phyloP scores from a whole-genome alignment of 2,329 filamentous ascomycete species.

The Trichoderma sp. region DNA sequence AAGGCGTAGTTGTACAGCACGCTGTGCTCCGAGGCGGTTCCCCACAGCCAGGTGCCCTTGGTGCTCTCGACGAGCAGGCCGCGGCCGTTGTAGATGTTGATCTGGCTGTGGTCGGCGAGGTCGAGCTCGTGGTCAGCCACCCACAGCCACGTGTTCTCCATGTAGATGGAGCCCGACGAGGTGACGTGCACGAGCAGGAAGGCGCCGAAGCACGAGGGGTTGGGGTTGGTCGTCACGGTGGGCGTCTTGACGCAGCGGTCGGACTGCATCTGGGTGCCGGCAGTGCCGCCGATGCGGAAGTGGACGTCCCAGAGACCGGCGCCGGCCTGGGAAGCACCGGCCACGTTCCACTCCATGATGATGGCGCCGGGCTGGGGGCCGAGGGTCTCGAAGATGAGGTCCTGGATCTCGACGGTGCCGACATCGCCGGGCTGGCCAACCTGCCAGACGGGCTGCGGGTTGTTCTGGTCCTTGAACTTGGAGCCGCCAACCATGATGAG shows the following conservation, averaged over 20 bases:
- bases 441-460: conserved; percentile 83
- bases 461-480: conserved; percentile 71
- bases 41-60: conserved; percentile 79
- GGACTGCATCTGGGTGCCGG: conserved; percentile 80
- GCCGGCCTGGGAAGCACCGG: conserved; percentile 65
- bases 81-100: conserved; percentile 86
- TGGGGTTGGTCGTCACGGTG: conserved; percentile 59
- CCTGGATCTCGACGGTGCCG: conserved; percentile 83
- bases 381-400: conserved; percentile 81
- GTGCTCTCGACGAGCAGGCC: conserved; percentile 77
- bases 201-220: conserved; percentile 70
- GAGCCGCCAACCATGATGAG: conserved; percentile 81
- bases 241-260: conserved; percentile 79
- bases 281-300: conserved; percentile 84
- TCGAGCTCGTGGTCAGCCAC: conserved; percentile 90
- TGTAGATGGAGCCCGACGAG: conserved; percentile 66
- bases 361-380: conserved; percentile 86
- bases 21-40: conserved; percentile 68
- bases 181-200: conserved; percentile 72
- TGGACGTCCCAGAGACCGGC: conserved; percentile 95
- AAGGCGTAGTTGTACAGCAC: conserved; percentile 85
- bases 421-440: conserved; percentile 76
- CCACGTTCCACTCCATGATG: conserved; percentile 89
- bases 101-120: conserved; percentile 69
- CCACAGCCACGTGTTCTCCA: conserved; percentile 93